Conservation (phyloP, 2,329 filamentous ascomycete genomes). For the Fusarium nurragi region DNA sequence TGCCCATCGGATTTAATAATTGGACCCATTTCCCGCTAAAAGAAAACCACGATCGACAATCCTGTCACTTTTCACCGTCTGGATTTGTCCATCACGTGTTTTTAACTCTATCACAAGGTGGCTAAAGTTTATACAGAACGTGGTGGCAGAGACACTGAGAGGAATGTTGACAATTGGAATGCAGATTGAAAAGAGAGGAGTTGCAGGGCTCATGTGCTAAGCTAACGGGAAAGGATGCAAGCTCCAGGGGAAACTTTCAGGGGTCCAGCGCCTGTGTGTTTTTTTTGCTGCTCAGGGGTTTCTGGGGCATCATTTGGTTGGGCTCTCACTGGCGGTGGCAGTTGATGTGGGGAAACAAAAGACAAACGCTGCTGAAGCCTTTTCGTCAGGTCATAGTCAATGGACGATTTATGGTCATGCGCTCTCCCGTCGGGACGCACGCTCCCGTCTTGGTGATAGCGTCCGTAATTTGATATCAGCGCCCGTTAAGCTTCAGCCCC, state of each 20-base stretch:
- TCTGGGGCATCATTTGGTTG: neutral
- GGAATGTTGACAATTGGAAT: constrained; percentile 8
- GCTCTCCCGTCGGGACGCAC: neutral
- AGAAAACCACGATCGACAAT: constrained; percentile 2
- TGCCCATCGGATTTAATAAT: constrained; percentile 8
- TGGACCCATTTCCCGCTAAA: neutral
- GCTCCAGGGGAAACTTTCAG: constrained; percentile 29
- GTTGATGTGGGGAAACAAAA: neutral
- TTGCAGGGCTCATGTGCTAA: neutral
- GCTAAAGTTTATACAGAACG: neutral
- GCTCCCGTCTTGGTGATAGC: constrained; percentile 11
- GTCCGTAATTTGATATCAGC: neutral
- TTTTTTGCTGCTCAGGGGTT: constrained; percentile 22
- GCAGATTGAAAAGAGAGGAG: neutral
- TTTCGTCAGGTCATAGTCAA: neutral
- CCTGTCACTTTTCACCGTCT: neutral
- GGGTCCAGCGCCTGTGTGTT: constrained; percentile 13
- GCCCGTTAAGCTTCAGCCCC: neutral
- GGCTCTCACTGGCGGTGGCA: constrained; percentile 3
- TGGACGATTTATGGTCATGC: constrained; percentile 7
- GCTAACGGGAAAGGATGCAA: constrained; percentile 18
- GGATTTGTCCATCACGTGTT: neutral
- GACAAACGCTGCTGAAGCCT: neutral
- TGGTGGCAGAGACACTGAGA: neutral
- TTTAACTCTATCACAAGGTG: neutral